These are phyloP conservation scores for Suillus tomentosus DNA, from an alignment of 768 basidiomycete genomes.

Conservation along the genomic window DNA sequence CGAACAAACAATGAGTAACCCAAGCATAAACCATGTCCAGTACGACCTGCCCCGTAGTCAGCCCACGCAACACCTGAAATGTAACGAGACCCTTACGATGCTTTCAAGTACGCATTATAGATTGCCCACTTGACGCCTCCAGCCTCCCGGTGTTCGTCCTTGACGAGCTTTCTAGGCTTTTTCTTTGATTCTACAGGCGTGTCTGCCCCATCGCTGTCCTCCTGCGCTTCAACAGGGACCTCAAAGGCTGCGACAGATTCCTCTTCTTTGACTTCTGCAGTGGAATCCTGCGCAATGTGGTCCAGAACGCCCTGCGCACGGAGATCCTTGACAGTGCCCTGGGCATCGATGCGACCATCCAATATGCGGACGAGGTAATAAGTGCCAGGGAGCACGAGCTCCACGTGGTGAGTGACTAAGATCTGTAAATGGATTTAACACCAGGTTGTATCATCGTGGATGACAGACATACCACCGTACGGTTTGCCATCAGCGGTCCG, in stretches of 20 bases:
- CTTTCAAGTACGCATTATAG: slow-evolving; percentile 69
- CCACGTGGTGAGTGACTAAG: slow-evolving; percentile 83
- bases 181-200: slow-evolving; percentile 34
- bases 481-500: slow-evolving; percentile 63
- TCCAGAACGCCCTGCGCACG: slow-evolving; percentile 62
- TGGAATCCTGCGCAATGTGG: slow-evolving; percentile 54
- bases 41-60: slow-evolving; percentile 27
- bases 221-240: slow-evolving; percentile 12
- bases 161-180: slow-evolving; percentile 72
- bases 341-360: slow-evolving; percentile 77
- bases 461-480: slow-evolving; percentile 60
- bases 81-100: slow-evolving; percentile 46
- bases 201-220: background rate
- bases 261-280: slow-evolving; percentile 51
- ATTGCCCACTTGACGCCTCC: slow-evolving; percentile 83
- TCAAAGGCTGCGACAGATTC: slow-evolving; percentile 28
- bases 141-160: slow-evolving; percentile 79
- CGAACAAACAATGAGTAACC: slow-evolving; percentile 23
- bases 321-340: slow-evolving; percentile 69
- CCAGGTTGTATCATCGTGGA: background rate
- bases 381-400: slow-evolving; percentile 75
- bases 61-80: too few species aligned
- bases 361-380: slow-evolving; percentile 77
- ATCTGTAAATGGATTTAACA: slow-evolving; percentile 38
- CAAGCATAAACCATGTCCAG: slow-evolving; percentile 32